These are phyloP conservation scores for Rhizopogon rudus DNA, from an alignment of 768 basidiomycete genomes.

Conservation along the genomic window DNA sequence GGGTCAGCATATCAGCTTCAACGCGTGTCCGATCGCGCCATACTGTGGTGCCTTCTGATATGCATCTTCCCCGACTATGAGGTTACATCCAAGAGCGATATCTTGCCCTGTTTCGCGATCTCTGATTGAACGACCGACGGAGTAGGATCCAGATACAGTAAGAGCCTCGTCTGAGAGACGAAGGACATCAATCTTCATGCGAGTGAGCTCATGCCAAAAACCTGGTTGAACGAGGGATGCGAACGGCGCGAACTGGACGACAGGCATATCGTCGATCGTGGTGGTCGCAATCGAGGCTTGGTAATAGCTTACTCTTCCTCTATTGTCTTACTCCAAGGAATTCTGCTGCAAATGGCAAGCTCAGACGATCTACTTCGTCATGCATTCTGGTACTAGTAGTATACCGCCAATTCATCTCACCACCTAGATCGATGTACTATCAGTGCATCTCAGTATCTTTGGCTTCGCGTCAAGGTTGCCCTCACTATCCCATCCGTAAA, in stretches of 20 bases:
- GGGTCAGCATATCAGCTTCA: background rate
- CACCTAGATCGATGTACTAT: no score
- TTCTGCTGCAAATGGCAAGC: background rate
- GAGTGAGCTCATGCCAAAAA: constrained; percentile 90
- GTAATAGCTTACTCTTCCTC: background rate
- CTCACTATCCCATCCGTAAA: no score
- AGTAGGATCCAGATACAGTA: constrained; percentile 61
- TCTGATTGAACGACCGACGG: constrained; percentile 62
- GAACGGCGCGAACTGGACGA: constrained; percentile 89
- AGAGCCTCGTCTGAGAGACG: constrained; percentile 72
- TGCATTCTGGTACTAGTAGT: no score
- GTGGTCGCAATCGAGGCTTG: background rate
- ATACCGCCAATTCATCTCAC: no score
- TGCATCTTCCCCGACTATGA: constrained; percentile 61
- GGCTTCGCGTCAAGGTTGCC: no score
- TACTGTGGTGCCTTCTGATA: constrained; percentile 50
- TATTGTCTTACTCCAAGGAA: background rate
- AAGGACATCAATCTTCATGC: constrained; percentile 87
- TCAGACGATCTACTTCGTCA: background rate
- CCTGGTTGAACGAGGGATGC: constrained; percentile 82
- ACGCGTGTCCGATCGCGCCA: constrained; percentile 13
- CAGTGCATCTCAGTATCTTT: no score
- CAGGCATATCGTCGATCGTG: constrained; percentile 31
- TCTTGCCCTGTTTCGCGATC: constrained; percentile 76
- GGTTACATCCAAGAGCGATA: constrained; percentile 65